A percentile compares a stretch with the other conserved stretches of the same genome.
These are phyloP conservation scores for Nakaseomyces sp. DNA, from an alignment of 1,139 yeast genomes.

Conservation along the genomic window DNA sequence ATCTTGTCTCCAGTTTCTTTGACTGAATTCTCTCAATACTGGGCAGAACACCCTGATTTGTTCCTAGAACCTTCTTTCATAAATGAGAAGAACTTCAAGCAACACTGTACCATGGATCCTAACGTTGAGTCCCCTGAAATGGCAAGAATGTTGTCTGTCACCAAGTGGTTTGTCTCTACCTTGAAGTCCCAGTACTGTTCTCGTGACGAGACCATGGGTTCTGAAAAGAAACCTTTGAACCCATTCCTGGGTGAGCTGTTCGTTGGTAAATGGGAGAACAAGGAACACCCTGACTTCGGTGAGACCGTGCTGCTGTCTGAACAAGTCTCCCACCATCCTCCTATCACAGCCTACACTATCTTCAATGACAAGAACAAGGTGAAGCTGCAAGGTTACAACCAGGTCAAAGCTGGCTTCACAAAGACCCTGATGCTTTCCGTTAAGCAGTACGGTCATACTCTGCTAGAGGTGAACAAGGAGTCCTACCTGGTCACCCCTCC, in stretches of 20 bases:
- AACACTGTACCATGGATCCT: slow-evolving; percentile 28
- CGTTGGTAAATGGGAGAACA: slow-evolving; percentile 72
- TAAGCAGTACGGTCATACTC: slow-evolving; percentile 86
- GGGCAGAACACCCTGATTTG: slow-evolving; percentile 86
- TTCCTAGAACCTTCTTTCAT: slow-evolving; percentile 60
- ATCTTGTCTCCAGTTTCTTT: slow-evolving; percentile 84
- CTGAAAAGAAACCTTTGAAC: slow-evolving; percentile 91
- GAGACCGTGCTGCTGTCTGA: slow-evolving; percentile 71
- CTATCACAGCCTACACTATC: slow-evolving; percentile 80
- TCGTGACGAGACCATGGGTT: slow-evolving; percentile 71
- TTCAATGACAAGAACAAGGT: slow-evolving; percentile 62
- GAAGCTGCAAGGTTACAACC: slow-evolving; percentile 77
- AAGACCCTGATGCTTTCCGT: slow-evolving; percentile 55
- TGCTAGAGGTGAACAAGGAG: slow-evolving; percentile 59
- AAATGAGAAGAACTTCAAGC: slow-evolving; percentile 29
- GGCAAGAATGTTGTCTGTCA: slow-evolving; percentile 63
- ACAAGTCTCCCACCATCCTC: slow-evolving; percentile 94
- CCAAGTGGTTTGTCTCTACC: slow-evolving; percentile 86
- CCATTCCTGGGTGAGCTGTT: slow-evolving; percentile 90
- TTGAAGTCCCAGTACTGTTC: slow-evolving; percentile 89
- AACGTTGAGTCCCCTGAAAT: slow-evolving; percentile 34
- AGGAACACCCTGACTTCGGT: slow-evolving; percentile 43
- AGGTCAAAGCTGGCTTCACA: slow-evolving; percentile 74
- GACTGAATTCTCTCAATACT: slow-evolving; percentile 83
- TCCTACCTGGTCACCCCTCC: slow-evolving; percentile 75